A percentile compares a stretch with the other conserved stretches of the same genome.
Evolutionary conservation across 768 basidiomycete genomes (phyloP).

Genomic region (Amanita pseudoporphyria): DNA sequence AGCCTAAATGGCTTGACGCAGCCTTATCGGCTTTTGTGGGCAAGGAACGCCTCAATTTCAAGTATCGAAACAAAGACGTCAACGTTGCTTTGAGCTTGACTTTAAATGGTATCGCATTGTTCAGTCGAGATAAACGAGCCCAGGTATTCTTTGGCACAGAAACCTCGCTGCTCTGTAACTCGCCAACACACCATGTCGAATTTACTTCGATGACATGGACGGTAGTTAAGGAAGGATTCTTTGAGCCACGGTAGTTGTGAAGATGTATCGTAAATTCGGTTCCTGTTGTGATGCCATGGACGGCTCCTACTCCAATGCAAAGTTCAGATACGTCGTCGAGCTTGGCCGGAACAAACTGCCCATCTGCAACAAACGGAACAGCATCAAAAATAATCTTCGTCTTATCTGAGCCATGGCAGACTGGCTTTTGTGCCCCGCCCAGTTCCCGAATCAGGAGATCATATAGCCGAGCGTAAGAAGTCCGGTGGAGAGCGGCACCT

Average conservation of each 20-base stretch:
- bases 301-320: slow-evolving; percentile 46
- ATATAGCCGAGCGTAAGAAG: slow-evolving; percentile 40
- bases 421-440: slow-evolving; percentile 35
- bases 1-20: slow-evolving; percentile 23
- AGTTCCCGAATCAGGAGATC: slow-evolving; percentile 29
- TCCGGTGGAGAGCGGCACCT: slow-evolving; percentile 39
- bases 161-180: slow-evolving; percentile 24
- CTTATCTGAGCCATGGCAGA: slow-evolving; percentile 40
- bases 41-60: slow-evolving; percentile 33
- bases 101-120: slow-evolving; percentile 44
- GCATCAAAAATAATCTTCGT: slow-evolving; percentile 45
- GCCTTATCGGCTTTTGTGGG: slow-evolving; percentile 23
- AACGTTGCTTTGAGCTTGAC: slow-evolving; percentile 41
- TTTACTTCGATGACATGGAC: slow-evolving; percentile 44
- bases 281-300: slow-evolving; percentile 54
- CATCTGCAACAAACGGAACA: slow-evolving; percentile 44
- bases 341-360: slow-evolving; percentile 35
- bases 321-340: slow-evolving; percentile 27
- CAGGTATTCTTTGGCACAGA: slow-evolving; percentile 33
- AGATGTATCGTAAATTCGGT: slow-evolving; percentile 52
- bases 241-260: slow-evolving; percentile 51
- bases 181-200: slow-evolving; percentile 49
- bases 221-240: slow-evolving; percentile 41
- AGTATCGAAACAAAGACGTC: slow-evolving; percentile 32
- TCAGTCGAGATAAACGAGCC: slow-evolving; percentile 43